phyloP scores from a whole-genome alignment of 2,329 filamentous ascomycete genomes.

The Geosmithia morbida region DNA sequence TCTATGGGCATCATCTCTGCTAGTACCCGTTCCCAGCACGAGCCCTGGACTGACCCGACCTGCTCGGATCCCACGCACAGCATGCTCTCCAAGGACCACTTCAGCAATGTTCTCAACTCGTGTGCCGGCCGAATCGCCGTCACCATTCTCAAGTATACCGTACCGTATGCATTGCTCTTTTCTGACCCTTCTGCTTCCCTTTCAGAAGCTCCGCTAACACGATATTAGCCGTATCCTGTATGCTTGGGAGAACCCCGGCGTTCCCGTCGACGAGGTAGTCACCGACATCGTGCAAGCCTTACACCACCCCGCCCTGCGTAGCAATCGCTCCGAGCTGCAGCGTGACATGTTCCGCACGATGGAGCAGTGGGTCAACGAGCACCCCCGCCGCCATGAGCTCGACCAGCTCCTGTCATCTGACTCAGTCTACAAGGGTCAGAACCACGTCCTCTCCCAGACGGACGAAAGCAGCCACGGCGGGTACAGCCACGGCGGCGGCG shows the following conservation, averaged over 20 bases:
- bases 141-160: constrained; percentile 71
- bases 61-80: constrained; percentile 73
- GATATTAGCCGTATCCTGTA: constrained; percentile 57
- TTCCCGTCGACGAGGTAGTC: constrained; percentile 71
- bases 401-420: constrained; percentile 68
- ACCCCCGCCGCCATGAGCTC: constrained; percentile 51
- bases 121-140: constrained; percentile 61
- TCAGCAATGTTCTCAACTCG: constrained; percentile 64
- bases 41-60: constrained; percentile 63
- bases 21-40: constrained; percentile 60
- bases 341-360: constrained; percentile 81
- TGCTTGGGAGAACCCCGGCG: constrained; percentile 79
- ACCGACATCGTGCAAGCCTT: constrained; percentile 71
- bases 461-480: constrained; percentile 8
- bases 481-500: constrained; percentile 14
- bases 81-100: constrained; percentile 74
- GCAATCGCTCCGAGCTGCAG: constrained; percentile 66
- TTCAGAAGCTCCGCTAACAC: background rate
- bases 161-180: constrained; percentile 41
- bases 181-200: background rate
- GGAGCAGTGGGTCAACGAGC: constrained; percentile 61
- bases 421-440: constrained; percentile 69
- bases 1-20: constrained; percentile 57
- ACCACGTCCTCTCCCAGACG: constrained; percentile 44
- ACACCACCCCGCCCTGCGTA: constrained; percentile 77